phyloP scores from a whole-genome alignment of 1,284 basidiomycete genomes.

The Rhodotorula sp. region DNA sequence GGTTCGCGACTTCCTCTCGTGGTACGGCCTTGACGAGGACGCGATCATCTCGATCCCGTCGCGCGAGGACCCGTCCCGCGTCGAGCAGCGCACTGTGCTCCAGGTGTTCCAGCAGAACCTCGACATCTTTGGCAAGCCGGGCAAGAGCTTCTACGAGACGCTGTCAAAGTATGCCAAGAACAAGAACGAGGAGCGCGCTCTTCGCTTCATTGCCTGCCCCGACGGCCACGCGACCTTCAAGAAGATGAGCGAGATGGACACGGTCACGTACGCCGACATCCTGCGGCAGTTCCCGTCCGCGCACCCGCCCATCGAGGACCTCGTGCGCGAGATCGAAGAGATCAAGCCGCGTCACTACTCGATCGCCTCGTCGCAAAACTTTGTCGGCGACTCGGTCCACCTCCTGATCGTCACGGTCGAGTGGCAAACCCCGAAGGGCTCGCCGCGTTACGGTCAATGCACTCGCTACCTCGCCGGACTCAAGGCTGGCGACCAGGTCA shows the following conservation, averaged over 20 bases:
- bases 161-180: slow-evolving; percentile 73
- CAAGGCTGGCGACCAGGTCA: slow-evolving; percentile 84
- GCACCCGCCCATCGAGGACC: slow-evolving; percentile 61
- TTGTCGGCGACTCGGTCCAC: slow-evolving; percentile 91
- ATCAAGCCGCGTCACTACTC: slow-evolving; percentile 97
- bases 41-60: slow-evolving; percentile 76
- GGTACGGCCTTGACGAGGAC: slow-evolving; percentile 84
- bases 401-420: slow-evolving; percentile 94
- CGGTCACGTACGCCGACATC: slow-evolving; percentile 89
- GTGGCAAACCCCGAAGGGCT: slow-evolving; percentile 78
- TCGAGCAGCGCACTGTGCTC: slow-evolving; percentile 85
- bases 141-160: slow-evolving; percentile 91
- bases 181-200: slow-evolving; percentile 71
- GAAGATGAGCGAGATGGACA: slow-evolving; percentile 91
- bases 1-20: slow-evolving; percentile 81
- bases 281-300: slow-evolving; percentile 77
- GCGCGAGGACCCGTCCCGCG: slow-evolving; percentile 50
- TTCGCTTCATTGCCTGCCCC: slow-evolving; percentile 89
- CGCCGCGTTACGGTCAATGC: slow-evolving; percentile 85
- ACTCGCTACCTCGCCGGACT: slow-evolving; percentile 88
- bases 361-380: slow-evolving; percentile 91
- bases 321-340: slow-evolving; percentile 64
- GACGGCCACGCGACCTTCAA: slow-evolving; percentile 92
- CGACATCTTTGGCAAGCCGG: slow-evolving; percentile 92
- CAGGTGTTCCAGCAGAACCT: slow-evolving; percentile 95